A percentile compares a stretch with the other conserved stretches of the same genome.
Conservation (phyloP, 352 stramenopile species). For the Globisporangium polare region DNA sequence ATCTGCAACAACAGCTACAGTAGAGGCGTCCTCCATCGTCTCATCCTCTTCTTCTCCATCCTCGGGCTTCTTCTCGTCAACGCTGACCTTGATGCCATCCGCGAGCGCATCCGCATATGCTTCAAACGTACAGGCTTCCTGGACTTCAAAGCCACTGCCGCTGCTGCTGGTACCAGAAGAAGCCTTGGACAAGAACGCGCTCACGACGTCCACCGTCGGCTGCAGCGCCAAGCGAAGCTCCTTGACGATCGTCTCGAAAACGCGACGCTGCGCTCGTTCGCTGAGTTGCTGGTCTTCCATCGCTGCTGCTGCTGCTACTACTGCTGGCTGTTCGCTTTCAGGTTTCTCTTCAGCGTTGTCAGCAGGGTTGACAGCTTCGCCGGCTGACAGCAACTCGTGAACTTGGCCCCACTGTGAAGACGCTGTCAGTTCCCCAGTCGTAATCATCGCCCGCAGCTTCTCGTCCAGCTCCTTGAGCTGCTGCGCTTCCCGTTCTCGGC, state of each 20-base stretch:
- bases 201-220: conserved; percentile 21
- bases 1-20: neutral
- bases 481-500: conserved; percentile 32
- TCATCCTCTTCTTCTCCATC: conserved; percentile 53
- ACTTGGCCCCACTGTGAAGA: conserved; percentile 3
- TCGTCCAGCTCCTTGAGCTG: conserved; percentile 28
- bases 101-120: conserved; percentile 33
- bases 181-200: conserved; percentile 23
- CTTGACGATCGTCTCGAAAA: conserved; percentile 53
- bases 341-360: neutral
- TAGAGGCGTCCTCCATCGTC: conserved; percentile 1
- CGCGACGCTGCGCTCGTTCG: conserved; percentile 36
- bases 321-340: neutral
- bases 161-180: neutral
- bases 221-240: conserved; percentile 34
- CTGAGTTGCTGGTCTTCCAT: conserved; percentile 24
- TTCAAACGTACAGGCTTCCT: conserved; percentile 30
- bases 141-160: conserved; percentile 23
- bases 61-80: conserved; percentile 52
- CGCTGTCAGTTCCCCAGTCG: conserved; percentile 13
- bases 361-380: neutral
- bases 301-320: neutral
- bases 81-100: conserved; percentile 22
- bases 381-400: neutral
- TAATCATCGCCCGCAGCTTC: conserved; percentile 16